These are phyloP conservation scores for Protomyces pachydermus DNA, from an alignment of 1,139 yeast genomes.

Conservation along the genomic window DNA sequence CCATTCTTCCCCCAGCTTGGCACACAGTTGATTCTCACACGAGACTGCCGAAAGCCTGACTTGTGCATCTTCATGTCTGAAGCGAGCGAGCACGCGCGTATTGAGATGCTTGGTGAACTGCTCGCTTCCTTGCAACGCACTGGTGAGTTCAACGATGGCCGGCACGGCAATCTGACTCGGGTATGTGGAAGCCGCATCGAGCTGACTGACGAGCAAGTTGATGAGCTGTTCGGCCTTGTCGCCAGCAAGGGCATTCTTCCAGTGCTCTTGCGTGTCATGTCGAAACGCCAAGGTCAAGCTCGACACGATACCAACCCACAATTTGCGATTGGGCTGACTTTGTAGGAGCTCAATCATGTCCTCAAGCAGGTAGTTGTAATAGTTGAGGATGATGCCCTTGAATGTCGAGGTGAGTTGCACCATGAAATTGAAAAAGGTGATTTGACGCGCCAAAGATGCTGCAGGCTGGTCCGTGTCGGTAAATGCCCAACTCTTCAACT, in stretches of 20 bases:
- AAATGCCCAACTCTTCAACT: constrained; percentile 88
- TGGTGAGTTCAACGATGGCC: constrained; percentile 69
- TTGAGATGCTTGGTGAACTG: constrained; percentile 74
- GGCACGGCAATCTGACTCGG: constrained; percentile 25
- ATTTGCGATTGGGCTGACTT: constrained; percentile 40
- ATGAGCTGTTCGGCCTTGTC: constrained; percentile 73
- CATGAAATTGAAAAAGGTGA: constrained; percentile 81
- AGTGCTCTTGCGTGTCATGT: constrained; percentile 28
- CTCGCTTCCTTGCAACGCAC: constrained; percentile 62
- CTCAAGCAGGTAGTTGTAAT: constrained; percentile 79
- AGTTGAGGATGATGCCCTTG: constrained; percentile 80
- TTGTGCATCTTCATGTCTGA: constrained; percentile 42
- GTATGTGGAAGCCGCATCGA: constrained; percentile 38
- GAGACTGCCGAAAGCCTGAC: constrained; percentile 50
- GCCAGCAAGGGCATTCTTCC: constrained; percentile 60
- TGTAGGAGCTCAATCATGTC: constrained; percentile 57
- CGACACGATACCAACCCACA: constrained; percentile 35
- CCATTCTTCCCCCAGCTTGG: constrained; percentile 94
- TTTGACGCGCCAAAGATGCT: constrained; percentile 52
- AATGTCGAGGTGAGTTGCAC: constrained; percentile 64
- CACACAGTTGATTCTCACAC: constrained; percentile 73
- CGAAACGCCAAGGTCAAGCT: constrained; percentile 29
- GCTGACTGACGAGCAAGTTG: constrained; percentile 59
- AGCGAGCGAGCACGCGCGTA: constrained; percentile 51
- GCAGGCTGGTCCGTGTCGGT: constrained; percentile 55